Evolutionary conservation across 1,284 basidiomycete genomes (phyloP).

Genomic region (Microbotryum saponariae): DNA sequence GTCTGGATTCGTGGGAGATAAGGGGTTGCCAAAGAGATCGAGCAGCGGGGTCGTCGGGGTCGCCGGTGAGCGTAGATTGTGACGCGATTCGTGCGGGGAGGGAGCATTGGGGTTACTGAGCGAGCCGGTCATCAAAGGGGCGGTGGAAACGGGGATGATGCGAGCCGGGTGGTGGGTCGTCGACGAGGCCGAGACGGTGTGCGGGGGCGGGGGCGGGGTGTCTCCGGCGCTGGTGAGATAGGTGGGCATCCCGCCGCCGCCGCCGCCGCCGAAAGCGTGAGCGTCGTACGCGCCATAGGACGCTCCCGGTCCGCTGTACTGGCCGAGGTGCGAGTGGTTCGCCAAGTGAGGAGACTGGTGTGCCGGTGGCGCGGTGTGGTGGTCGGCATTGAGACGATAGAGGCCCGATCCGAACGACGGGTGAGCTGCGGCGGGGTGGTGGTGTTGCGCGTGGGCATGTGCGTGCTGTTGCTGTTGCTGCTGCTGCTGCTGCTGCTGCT

Average conservation of each 20-base stretch:
- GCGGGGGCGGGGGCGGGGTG: too few relatives aligned
- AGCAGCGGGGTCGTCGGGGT: neutral
- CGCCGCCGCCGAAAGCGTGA: too few relatives aligned
- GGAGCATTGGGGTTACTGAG: neutral
- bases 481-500: neutral
- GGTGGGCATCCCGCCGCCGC: too few relatives aligned
- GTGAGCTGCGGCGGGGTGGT: neutral
- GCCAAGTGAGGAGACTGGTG: neutral
- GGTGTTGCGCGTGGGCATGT: neutral
- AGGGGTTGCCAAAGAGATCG: conserved; percentile 1
- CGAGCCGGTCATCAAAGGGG: too few relatives aligned
- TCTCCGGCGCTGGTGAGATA: too few relatives aligned
- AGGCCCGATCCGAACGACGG: conserved; percentile 1
- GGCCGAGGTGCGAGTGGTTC: neutral
- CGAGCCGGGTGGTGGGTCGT: too few relatives aligned
- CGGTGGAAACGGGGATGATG: too few relatives aligned
- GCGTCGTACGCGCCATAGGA: too few relatives aligned
- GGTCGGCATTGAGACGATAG: neutral
- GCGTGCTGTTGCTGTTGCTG: neutral
- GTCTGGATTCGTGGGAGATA: neutral
- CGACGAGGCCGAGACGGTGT: too few relatives aligned
- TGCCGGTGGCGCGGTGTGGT: neutral
- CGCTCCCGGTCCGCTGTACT: too few relatives aligned
- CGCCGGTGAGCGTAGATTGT: neutral
- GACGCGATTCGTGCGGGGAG: neutral